Base-by-base conservation (phyloP, 2,329 filamentous ascomycete species). In the Acrocalymma vagum region DNA sequence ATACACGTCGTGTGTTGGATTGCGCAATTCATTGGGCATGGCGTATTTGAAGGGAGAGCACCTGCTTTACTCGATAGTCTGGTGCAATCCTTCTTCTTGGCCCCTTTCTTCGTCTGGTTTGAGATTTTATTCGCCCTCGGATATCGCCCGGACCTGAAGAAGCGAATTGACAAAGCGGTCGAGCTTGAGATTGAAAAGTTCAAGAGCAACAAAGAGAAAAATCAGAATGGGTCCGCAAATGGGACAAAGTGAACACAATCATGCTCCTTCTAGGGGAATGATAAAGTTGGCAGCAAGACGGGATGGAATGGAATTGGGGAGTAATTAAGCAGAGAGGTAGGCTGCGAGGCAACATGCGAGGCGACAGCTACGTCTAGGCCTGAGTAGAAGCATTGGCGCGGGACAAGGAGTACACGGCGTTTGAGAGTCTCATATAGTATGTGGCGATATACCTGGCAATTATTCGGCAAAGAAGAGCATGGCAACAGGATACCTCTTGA, bases 101-200 rank as follows among this genome's bases (percentile, higher is more conserved):
- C 94, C 0, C 94, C 94, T 7, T 87, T 99, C 62, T 99, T 97
- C 60, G 93, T 97, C 43, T 99, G 94, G 89, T 87, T 99, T 59
- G 92, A 97, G 75, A 74, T 95, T 16, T 79, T 99, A 17, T 99
- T 99, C 77, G 84, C 80, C 61, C 82, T 95, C 34, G 94, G 94
- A 32, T 99, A 97, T 72, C 83, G 94, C 45, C 88, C 86, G 2
- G 91, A 95, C 69, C 77, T 99, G 55, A 90, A 93, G 74, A 80
- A 81, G 46, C 84, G 93, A 34, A 83, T 97, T 29, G 84, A 93
- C 48, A 84, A 85, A 66, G 84, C 81, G 24, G 89, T 96, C 3
- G 73, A 85, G 63, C 77, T 82, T 55, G 90, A 96, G 67, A 80
- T 96, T 52, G 79, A 82, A 55, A 94, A 90, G 71, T 69, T 91